A percentile compares a stretch with the other conserved stretches of the same genome.
Conservation (phyloP, 768 basidiomycete genomes). For the Gyrodon lividus region DNA sequence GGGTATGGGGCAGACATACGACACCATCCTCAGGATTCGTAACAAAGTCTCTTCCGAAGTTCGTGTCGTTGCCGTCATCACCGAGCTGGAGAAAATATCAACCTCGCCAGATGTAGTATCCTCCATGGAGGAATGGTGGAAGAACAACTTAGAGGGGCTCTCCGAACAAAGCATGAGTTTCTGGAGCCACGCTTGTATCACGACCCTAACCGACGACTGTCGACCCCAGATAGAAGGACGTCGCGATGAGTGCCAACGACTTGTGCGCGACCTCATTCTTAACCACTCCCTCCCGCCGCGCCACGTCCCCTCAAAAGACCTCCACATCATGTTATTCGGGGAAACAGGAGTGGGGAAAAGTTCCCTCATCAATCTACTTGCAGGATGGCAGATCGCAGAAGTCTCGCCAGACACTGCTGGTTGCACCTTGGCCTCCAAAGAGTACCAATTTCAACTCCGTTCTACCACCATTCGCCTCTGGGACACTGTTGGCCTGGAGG, state of each 20-base stretch:
- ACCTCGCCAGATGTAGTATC: neutral
- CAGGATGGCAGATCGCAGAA: neutral
- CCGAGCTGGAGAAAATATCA: conserved; percentile 21
- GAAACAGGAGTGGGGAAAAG: conserved; percentile 28
- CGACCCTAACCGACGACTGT: conserved; percentile 16
- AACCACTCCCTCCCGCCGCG: neutral
- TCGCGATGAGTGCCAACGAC: neutral
- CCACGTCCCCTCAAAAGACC: neutral
- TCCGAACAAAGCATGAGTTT: conserved; percentile 26
- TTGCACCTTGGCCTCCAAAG: conserved; percentile 26
- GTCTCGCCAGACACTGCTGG: conserved; percentile 13
- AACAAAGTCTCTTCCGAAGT: conserved; percentile 2
- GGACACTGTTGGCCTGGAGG: conserved; percentile 24
- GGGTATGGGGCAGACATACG: conserved; percentile 7
- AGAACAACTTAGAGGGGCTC: conserved; percentile 25
- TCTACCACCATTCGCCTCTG: conserved; percentile 7
- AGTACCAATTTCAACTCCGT: conserved; percentile 15
- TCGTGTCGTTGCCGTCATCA: conserved; percentile 19
- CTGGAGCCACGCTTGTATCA: conserved; percentile 34
- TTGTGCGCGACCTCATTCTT: neutral
- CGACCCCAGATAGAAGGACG: neutral
- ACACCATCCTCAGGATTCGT: neutral
- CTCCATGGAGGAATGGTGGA: conserved; percentile 36
- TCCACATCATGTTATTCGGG: conserved; percentile 35
- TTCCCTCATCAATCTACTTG: conserved; percentile 9